Percentiles rank a stretch among this genome's conserved stretches.
phyloP scores from a whole-genome alignment of 306 rosid species.

The Fragaria ananassa region DNA sequence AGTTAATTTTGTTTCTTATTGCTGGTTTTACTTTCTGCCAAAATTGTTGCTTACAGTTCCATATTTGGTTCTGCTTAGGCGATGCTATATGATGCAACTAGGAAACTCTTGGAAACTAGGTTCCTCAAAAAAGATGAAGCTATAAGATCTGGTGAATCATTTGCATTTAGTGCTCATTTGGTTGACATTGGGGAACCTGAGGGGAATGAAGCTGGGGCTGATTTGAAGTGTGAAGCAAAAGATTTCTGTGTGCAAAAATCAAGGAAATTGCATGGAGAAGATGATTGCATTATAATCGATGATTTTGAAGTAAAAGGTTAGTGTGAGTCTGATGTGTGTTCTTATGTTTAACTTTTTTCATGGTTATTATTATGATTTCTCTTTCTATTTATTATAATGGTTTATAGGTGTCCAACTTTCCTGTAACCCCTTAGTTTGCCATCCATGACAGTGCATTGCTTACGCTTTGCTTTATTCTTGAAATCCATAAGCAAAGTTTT shows the following conservation, averaged over 20 bases:
- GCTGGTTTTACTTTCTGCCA: slow-evolving; percentile 11
- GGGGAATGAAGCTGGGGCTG: slow-evolving; percentile 32
- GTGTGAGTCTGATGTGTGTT: slow-evolving; percentile 8
- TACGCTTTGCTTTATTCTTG: background rate
- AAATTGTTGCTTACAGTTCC: slow-evolving; percentile 9
- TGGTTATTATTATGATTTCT: background rate
- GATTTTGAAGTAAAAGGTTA: slow-evolving; percentile 44
- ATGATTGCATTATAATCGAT: slow-evolving; percentile 25
- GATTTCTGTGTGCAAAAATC: slow-evolving; percentile 28
- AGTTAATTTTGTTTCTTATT: slow-evolving; percentile 9
- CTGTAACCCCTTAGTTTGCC: background rate
- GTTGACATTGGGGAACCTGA: slow-evolving; percentile 62
- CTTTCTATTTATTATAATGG: background rate
- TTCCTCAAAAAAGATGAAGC: slow-evolving; percentile 59
- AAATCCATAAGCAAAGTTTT: background rate
- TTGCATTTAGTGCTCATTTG: slow-evolving; percentile 58
- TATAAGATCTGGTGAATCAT: slow-evolving; percentile 48
- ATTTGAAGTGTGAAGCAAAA: slow-evolving; percentile 30
- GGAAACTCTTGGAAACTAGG: slow-evolving; percentile 51
- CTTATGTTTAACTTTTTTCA: background rate
- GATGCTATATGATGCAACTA: slow-evolving; percentile 55
- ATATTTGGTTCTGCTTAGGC: slow-evolving; percentile 40
- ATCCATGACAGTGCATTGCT: background rate
- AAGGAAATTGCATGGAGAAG: slow-evolving; percentile 28
- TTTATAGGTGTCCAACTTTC: slow-evolving; percentile 8